Base-by-base conservation (phyloP, 164 flowering plant genomes). In the Umbilicus rupestris region DNA sequence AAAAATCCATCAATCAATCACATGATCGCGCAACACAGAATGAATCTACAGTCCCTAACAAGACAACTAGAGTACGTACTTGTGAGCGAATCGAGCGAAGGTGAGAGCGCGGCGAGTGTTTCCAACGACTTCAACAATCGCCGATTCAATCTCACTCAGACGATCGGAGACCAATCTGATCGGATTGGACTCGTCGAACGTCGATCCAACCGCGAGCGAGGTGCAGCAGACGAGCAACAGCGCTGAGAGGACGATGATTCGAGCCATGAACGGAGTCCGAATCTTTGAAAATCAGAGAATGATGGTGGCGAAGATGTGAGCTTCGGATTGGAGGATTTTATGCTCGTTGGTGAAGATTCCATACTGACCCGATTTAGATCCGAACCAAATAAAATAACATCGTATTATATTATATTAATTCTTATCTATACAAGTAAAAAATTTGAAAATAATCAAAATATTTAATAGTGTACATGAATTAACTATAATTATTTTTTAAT, bases 31-130 rank as follows among this genome's bases (percentile, higher is more conserved):
- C 16, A 26, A 29, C 11, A 22, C 24, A 28, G 1, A 19, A 41
- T 41, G 15, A 39, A 17, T 22, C 3, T 8, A 33, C 4, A 7
- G 14, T 14, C 14, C 26, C 5, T 22, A 20, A 60, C 31, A 35
- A 37, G 33, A 17, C 29, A 7, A 52, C 1, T n/a, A 29, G 2
- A 33, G 44, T 20, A 41, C 60, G 8, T 28, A 89, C 97, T 89
- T 81, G 75, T 73, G 79, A 67, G 96, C 88, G 64, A 89, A 95
- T 39, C 99, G 92, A 3, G 88, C 89, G 75, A 95, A 95, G 77
- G 85, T 73, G 74, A 85, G 73, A 16, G 88, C 92, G 44, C 79
- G 92, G 62, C 92, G 90, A 35, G 85, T 63, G 65, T 65, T 50
- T 30, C 97, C 97, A 73, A 92, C 14, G 70, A 77, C 72, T 7